Base-by-base conservation (phyloP, 108 stramenopile genomes). In the Phaeodactylum tricornutum region DNA sequence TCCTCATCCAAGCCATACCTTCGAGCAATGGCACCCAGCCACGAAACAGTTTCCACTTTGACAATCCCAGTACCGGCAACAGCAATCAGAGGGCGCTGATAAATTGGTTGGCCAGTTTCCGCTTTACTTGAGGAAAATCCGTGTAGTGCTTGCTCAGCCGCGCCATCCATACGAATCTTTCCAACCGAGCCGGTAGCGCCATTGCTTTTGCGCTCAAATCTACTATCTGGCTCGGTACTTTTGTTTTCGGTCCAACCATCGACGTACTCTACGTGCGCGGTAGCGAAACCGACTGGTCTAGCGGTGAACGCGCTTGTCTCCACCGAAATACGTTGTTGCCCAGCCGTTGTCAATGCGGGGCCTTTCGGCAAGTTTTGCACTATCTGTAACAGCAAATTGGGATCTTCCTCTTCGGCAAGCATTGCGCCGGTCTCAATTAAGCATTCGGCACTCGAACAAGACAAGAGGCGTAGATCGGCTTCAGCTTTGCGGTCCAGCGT, bases 401-500 rank as follows among this genome's bases (percentile, higher is more conserved):
- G 4, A 20, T 64, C 58, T n/a, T 73, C 71, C 19, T 81, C 50
- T 29, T 74, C 67, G 9, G 68, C 28, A 49, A 85, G 31, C 15
- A 68, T 30, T 28, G 61, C 52, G 16, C 53, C 61, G 1, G 39
- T 53, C 16, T 73, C 65, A 27, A 58, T 45, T 11, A 44, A 0
- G 9, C 29, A 12, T 32, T 28, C 26, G 4, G 45, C 32, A 23
- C 20, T 7, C 11, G 34, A 33, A 16, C 26, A 33, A 17, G 82
- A 67, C 7, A 87, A 30, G 17, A 92, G 39, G 38, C 85, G 50
- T 0, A 87, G 30, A 43, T 87, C 86, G 4, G 86, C 64, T 37
- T 84, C 83, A n/a, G 84, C 59, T 50, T 92, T 92, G 44, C 91
- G 65, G 67, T 92, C 91, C 20, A 87, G 44, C 1, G 91, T 87